Percentiles rank a stretch among this genome's conserved stretches.
These are phyloP conservation scores for Debaryomyces castellii DNA, from an alignment of 805 yeast species.

Conservation along the genomic window DNA sequence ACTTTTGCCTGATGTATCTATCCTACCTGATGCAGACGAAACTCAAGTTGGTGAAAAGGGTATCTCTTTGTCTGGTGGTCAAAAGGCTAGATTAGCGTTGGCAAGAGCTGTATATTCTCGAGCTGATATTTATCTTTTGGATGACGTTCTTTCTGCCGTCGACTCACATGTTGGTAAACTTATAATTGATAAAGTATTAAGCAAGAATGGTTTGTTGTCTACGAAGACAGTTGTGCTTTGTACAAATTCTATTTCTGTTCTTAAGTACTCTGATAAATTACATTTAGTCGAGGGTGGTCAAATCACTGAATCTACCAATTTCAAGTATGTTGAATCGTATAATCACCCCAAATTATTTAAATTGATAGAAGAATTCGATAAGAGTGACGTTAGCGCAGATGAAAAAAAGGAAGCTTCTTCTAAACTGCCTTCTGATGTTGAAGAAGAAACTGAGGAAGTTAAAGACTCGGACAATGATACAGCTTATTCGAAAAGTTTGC, in stretches of 20 bases:
- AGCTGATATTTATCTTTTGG: conserved; percentile 39
- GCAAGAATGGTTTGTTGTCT: conserved; percentile 30
- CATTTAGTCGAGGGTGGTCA: conserved; percentile 27
- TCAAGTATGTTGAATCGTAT: conserved; percentile 35
- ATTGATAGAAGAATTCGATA: conserved; percentile 35
- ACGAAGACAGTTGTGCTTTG: conserved; percentile 37
- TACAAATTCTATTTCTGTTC: conserved; percentile 31
- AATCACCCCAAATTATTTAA: conserved; percentile 28
- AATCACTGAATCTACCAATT: conserved; percentile 46
- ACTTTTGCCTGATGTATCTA: conserved; percentile 31
- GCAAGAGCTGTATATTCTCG: conserved; percentile 44
- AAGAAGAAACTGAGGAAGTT: neutral
- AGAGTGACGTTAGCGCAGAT: neutral
- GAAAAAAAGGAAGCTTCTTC: neutral
- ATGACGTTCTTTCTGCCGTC: conserved; percentile 43
- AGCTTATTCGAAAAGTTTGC: neutral
- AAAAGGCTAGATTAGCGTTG: conserved; percentile 40
- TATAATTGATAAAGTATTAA: conserved; percentile 30
- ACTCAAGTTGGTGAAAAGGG: conserved; percentile 48
- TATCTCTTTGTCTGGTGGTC: conserved; percentile 43
- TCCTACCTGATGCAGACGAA: conserved; percentile 39
- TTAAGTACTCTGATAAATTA: conserved; percentile 34
- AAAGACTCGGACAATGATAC: neutral
- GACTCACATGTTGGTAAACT: conserved; percentile 43
- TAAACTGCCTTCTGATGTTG: neutral